Percentiles rank a stretch among this genome's conserved stretches.
Evolutionary conservation across 1,139 yeast species (phyloP).

Genomic region (Candida gigantensis): DNA sequence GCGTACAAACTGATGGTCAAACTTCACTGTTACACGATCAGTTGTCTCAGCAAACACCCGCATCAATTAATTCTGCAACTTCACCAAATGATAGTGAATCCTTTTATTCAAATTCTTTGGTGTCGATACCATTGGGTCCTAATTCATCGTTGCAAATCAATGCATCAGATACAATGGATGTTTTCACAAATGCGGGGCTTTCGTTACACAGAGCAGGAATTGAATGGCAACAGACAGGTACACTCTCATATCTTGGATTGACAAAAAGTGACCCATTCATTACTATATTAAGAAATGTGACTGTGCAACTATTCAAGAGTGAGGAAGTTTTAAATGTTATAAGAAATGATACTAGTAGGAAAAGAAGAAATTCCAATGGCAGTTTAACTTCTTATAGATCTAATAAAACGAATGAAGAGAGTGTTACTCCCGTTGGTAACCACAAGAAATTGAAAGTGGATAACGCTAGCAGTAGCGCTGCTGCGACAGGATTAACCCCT

Average conservation of each 20-base stretch:
- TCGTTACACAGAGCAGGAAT: constrained; percentile 42
- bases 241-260: constrained; percentile 44
- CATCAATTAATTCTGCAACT: constrained; percentile 5
- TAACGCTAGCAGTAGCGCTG: constrained; percentile 2
- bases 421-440: constrained; percentile 2
- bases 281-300: constrained; percentile 39
- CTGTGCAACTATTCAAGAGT: constrained; percentile 33
- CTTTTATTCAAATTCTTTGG: constrained; percentile 17
- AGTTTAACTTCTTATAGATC: constrained; percentile 8
- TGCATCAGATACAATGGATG: constrained; percentile 36
- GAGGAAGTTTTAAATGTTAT: constrained; percentile 41
- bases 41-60: neutral
- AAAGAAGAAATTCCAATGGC: constrained; percentile 15
- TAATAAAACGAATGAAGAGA: constrained; percentile 5
- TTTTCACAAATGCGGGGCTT: constrained; percentile 39
- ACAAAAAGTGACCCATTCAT: constrained; percentile 46
- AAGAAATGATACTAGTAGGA: constrained; percentile 20
- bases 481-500: constrained; percentile 1
- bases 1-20: too few species aligned
- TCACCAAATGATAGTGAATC: constrained; percentile 17
- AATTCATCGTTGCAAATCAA: constrained; percentile 37
- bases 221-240: constrained; percentile 44
- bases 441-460: constrained; percentile 1
- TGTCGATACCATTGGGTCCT: constrained; percentile 40
- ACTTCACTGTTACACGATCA: neutral